Evolutionary conservation across 352 stramenopile genomes (phyloP), one percentile per base, ranked within the genome.

Genomic region (Phytopythium ostracodes): DNA sequence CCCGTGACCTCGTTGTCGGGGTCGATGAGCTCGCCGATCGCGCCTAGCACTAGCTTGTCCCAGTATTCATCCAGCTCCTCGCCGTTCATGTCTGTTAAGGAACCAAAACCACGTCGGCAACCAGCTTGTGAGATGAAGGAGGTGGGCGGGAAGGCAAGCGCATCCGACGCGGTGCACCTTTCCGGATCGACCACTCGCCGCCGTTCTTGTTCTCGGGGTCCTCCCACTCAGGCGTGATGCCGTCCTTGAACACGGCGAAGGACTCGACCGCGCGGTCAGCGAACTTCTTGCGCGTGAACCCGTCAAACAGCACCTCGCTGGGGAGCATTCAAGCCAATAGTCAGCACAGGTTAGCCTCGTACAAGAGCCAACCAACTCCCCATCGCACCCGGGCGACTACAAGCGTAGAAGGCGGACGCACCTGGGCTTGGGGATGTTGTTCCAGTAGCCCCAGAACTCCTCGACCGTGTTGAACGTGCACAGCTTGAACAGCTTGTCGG

Each of bases 201-300:
- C 91, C 91, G 22, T 83, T 79, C 59, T 90, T 92, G 75, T 97
- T 97, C 63, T 88, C 80, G 5, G 79, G 79, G 67, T 97, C 90
- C 66, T 97, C 90, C 89, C 90, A 97, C 67, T 96, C 80, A 25
- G 91, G 91, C 29, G 78, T 71, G 64, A 97, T 96, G 46, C 90
- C 90, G 20, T 94, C 85, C 62, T 94, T 96, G 74, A 97, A 97
- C 35, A 97, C 77, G 22, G 85, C 92, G 62, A 98, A 98, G 60
- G 96, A 96, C 72, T 98, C 93, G 59, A 99, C 86, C 35, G 88
- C 89, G 54, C 93, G 92, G 60, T 95, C 82, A n/a, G 81, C 76
- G 47, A 98, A 89, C 70, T 96, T 93, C 76, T 98, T 98, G 51
- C 83, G 80, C 44, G 75, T 87, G 59, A 90, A 90, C 38, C 85